These are phyloP conservation scores for Neoboletus magnificus DNA, from an alignment of 768 basidiomycete genomes.

Conservation along the genomic window DNA sequence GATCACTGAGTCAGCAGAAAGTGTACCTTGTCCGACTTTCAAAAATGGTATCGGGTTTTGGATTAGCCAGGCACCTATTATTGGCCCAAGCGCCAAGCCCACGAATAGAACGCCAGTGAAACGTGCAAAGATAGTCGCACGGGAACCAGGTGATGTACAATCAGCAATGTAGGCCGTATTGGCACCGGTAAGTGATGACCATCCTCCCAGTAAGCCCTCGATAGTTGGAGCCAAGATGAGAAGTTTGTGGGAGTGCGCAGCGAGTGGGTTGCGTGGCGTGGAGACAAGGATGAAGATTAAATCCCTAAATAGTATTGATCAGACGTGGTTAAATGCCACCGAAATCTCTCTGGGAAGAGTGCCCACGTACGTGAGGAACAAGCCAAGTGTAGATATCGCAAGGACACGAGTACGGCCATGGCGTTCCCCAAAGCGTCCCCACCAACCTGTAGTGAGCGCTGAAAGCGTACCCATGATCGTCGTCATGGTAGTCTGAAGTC, in stretches of 20 bases:
- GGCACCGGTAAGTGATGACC: constrained; percentile 61
- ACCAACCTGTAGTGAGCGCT: constrained; percentile 81
- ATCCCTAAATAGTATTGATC: constrained; percentile 50
- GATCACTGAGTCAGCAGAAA: background rate
- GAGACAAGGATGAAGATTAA: constrained; percentile 77
- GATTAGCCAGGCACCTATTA: constrained; percentile 56
- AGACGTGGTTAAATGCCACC: background rate
- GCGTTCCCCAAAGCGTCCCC: constrained; percentile 77
- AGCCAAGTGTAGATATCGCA: constrained; percentile 60
- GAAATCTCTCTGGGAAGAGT: constrained; percentile 17
- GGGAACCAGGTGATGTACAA: constrained; percentile 81
- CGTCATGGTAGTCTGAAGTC: constrained; percentile 73
- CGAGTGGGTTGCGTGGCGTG: constrained; percentile 53
- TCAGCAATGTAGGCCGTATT: constrained; percentile 68
- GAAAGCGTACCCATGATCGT: constrained; percentile 76
- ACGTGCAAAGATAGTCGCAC: constrained; percentile 63
- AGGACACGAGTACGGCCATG: constrained; percentile 77
- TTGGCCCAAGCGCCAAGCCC: constrained; percentile 77
- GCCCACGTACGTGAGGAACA: constrained; percentile 65
- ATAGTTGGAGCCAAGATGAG: constrained; percentile 74
- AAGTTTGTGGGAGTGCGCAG: constrained; percentile 65
- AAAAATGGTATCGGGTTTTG: constrained; percentile 38
- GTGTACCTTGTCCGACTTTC: constrained; percentile 24
- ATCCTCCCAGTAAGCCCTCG: constrained; percentile 81
- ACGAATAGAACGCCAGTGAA: constrained; percentile 74